These are phyloP conservation scores for Raffaelea albimanens DNA, from an alignment of 2,329 filamentous ascomycete species.

Conservation along the genomic window DNA sequence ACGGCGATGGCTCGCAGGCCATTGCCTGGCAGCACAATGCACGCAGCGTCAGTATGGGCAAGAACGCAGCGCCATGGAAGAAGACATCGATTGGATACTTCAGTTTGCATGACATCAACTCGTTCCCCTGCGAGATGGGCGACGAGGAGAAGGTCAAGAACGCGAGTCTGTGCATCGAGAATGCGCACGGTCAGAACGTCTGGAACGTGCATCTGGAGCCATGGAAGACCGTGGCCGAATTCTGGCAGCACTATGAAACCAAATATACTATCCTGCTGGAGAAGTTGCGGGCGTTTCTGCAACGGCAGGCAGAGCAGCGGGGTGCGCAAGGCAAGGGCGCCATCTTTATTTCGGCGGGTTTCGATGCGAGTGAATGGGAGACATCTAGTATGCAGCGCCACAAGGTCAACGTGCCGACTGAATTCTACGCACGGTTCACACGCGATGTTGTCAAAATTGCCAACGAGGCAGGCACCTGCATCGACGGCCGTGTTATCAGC, in stretches of 20 bases:
- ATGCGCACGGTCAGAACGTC: conserved; percentile 84
- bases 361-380: conserved; percentile 96
- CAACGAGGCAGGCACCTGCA: conserved; percentile 65
- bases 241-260: conserved; percentile 78
- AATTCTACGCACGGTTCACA: conserved; percentile 89
- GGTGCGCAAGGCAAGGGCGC: conserved; percentile 49
- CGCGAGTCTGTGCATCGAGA: conserved; percentile 88
- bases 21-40: conserved; percentile 88
- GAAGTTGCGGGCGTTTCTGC: conserved; percentile 73
- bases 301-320: conserved; percentile 53
- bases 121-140: conserved; percentile 91
- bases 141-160: conserved; percentile 89
- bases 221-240: conserved; percentile 75
- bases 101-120: conserved; percentile 96
- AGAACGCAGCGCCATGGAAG: conserved; percentile 67
- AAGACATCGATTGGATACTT: conserved; percentile 91
- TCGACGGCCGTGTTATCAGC: conserved; percentile 81
- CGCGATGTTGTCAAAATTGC: conserved; percentile 76
- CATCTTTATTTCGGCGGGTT: conserved; percentile 91
- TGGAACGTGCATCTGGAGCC: conserved; percentile 93
- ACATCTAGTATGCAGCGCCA: conserved; percentile 89
- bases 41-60: conserved; percentile 51
- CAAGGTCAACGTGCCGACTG: conserved; percentile 89
- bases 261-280: conserved; percentile 70
- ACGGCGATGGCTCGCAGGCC: conserved; percentile 90